These are phyloP conservation scores for Ocimum tenuiflorum DNA, from an alignment of 257 asterid species.

Conservation along the genomic window DNA sequence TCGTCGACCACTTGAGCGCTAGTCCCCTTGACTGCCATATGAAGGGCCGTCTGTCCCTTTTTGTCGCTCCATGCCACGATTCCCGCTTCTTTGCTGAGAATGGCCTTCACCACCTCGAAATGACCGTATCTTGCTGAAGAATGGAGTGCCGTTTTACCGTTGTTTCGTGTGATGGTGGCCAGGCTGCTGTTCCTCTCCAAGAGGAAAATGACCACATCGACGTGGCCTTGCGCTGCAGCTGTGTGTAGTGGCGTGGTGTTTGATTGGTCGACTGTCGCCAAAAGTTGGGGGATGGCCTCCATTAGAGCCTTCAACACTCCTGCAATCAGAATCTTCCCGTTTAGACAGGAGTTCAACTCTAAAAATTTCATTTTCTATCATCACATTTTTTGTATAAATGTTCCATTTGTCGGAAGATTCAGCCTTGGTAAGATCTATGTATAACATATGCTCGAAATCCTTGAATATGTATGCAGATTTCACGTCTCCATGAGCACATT, in stretches of 20 bases:
- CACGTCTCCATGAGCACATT: too few species aligned
- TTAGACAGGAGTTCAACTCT: neutral
- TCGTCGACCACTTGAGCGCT: constrained; percentile 41
- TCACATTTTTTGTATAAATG: neutral
- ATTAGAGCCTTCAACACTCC: constrained; percentile 49
- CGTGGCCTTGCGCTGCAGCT: constrained; percentile 70
- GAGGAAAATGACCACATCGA: constrained; percentile 49
- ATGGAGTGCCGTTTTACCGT: constrained; percentile 67
- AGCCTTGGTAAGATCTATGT: neutral
- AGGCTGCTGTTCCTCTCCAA: constrained; percentile 51
- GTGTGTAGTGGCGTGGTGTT: constrained; percentile 63
- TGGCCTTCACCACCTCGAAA: constrained; percentile 51
- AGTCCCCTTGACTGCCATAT: constrained; percentile 72
- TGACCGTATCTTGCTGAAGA: constrained; percentile 71
- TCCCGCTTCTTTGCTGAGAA: constrained; percentile 51
- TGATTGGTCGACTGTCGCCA: constrained; percentile 62
- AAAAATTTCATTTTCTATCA: neutral
- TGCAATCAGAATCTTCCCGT: constrained; percentile 21
- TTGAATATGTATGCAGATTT: neutral
- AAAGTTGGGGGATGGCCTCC: constrained; percentile 57
- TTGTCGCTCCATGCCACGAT: constrained; percentile 53
- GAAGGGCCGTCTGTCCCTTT: constrained; percentile 84
- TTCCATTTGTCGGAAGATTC: neutral
- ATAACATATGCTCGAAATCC: neutral
- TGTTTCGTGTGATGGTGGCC: constrained; percentile 61